A percentile compares a stretch with the other conserved stretches of the same genome.
phyloP scores from a whole-genome alignment of 78 protist species.

The Dictyostelium purpureum region DNA sequence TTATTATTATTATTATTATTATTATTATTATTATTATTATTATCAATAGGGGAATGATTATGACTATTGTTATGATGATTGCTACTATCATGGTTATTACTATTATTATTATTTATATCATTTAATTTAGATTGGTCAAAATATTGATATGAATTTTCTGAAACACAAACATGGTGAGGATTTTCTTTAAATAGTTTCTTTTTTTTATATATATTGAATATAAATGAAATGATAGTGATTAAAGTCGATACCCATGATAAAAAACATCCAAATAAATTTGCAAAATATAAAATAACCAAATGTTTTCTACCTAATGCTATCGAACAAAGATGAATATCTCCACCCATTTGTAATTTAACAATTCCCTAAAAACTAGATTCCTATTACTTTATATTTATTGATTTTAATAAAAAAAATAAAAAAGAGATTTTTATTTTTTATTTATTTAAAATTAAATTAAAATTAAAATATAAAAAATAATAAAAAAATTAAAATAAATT shows the following conservation, averaged over 20 bases:
- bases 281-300: neutral
- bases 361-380: too few species aligned
- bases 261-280: neutral
- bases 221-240: neutral
- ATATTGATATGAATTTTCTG: neutral
- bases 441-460: too few species aligned
- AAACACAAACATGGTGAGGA: neutral
- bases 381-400: too few species aligned
- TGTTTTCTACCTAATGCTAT: neutral
- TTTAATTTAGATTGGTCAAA: neutral
- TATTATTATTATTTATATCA: neutral
- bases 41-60: neutral
- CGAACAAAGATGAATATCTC: constrained; percentile 25
- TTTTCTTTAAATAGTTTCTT: neutral
- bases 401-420: too few species aligned
- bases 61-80: neutral
- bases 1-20: neutral
- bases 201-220: neutral
- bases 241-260: neutral
- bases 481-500: too few species aligned
- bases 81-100: too few species aligned
- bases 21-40: neutral
- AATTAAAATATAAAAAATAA: too few species aligned
- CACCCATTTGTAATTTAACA: too few species aligned
- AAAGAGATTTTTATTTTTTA: too few species aligned